Conservation (phyloP, 768 basidiomycete species). For the Termitomyces sp. region DNA sequence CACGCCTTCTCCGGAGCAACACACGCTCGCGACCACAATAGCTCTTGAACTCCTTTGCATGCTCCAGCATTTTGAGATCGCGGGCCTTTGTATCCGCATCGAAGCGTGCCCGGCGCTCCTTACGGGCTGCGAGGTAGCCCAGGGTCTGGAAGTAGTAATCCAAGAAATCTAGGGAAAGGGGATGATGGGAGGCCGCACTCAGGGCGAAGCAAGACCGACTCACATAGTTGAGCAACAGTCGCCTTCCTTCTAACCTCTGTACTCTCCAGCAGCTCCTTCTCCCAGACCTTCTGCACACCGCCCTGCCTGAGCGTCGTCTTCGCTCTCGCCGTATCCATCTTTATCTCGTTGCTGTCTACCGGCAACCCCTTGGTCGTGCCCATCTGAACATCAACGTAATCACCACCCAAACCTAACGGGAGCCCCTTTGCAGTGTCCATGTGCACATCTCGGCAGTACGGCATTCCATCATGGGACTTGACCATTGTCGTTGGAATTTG, state of each 20-base stretch:
- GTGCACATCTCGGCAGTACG: constrained; percentile 51
- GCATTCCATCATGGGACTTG: constrained; percentile 12
- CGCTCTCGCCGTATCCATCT: constrained; percentile 61
- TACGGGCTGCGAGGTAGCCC: constrained; percentile 82
- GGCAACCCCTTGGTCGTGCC: constrained; percentile 65
- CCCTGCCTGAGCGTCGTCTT: constrained; percentile 50
- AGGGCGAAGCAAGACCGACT: constrained; percentile 19
- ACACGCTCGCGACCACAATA: constrained; percentile 95
- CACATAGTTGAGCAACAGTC: constrained; percentile 95
- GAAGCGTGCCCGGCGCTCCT: constrained; percentile 78
- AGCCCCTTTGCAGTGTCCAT: constrained; percentile 78
- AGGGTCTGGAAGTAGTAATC: constrained; percentile 98
- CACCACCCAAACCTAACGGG: constrained; percentile 16
- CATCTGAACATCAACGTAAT: constrained; percentile 55
- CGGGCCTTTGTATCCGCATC: constrained; percentile 76
- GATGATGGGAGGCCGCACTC: neutral
- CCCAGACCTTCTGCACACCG: constrained; percentile 71
- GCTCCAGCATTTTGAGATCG: constrained; percentile 47
- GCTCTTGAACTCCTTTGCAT: constrained; percentile 79
- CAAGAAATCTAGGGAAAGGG: constrained; percentile 64
- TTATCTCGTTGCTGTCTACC: constrained; percentile 42
- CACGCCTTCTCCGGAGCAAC: constrained; percentile 82
- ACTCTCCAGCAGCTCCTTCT: constrained; percentile 77
- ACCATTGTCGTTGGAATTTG: constrained; percentile 1
- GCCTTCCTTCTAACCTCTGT: constrained; percentile 91